Conservation (phyloP, 2,329 filamentous ascomycete species). For the Neofusicoccum umdonicola region DNA sequence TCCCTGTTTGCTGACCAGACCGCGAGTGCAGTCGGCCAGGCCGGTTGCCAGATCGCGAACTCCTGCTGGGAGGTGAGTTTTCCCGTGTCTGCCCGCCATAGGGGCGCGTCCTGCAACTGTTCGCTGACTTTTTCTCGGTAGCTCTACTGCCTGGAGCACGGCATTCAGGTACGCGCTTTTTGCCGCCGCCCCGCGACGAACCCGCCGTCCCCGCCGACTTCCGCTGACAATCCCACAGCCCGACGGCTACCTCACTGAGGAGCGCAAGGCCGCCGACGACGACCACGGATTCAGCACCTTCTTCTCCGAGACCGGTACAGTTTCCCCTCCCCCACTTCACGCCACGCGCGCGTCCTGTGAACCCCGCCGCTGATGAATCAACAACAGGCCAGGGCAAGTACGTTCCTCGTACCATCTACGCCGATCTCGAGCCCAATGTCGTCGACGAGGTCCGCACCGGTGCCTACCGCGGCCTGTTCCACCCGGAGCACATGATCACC, state of each 20-base stretch:
- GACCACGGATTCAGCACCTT: slow-evolving; percentile 96
- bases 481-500: slow-evolving; percentile 69
- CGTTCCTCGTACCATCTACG: slow-evolving; percentile 69
- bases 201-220: slow-evolving; percentile 8
- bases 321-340: background rate
- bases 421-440: slow-evolving; percentile 69
- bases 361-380: slow-evolving; percentile 12
- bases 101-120: background rate
- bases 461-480: slow-evolving; percentile 66
- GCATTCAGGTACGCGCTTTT: slow-evolving; percentile 77
- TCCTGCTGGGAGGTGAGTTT: slow-evolving; percentile 98
- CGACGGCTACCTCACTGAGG: slow-evolving; percentile 97
- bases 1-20: slow-evolving; percentile 51
- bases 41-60: slow-evolving; percentile 99
- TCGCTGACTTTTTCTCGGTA: slow-evolving; percentile 38
- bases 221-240: slow-evolving; percentile 59
- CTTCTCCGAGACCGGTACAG: slow-evolving; percentile 66
- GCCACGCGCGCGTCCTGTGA: background rate
- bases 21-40: slow-evolving; percentile 84
- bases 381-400: slow-evolving; percentile 56
- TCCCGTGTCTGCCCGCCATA: background rate
- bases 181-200: slow-evolving; percentile 4
- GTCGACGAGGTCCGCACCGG: slow-evolving; percentile 73
- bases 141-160: slow-evolving; percentile 99
- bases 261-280: slow-evolving; percentile 88